Evolutionary conservation across 345 rosid genomes (phyloP), one percentile per base, ranked within the genome.

Genomic region (Eutrema yunnanense): DNA sequence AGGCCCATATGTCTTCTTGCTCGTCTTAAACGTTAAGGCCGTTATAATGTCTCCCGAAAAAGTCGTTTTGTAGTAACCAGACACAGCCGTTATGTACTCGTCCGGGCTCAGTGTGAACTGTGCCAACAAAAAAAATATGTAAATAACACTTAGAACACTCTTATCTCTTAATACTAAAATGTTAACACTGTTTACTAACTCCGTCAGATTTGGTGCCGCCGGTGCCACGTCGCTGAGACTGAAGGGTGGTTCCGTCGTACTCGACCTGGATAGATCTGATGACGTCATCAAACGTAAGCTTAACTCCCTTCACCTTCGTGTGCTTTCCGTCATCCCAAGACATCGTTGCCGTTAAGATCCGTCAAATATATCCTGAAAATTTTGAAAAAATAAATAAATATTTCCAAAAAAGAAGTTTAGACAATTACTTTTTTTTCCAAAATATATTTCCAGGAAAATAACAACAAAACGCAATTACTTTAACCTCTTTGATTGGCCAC

Each of bases 281-380:
- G 53, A 40, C 78, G 22, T 65, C 72, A 48, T 57, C 78, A 36
- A 32, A 57, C 16, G 72, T 73, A 0, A 73, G 50, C 52, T 47
- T 22, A 16, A 65, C 60, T 8, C 11, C 37, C 46, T 65, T 65
- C 52, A 73, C 78, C 60, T 73, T 73, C 16, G 60, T 0, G 72
- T 73, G 72, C 34, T 58, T 73, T 65, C 78, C 78, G 60, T 73
- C 78, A 19, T 73, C 78, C 78, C 78, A 73, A 65, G 72, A 73
- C 78, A 65, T 73, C 4, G 27, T 63, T 0, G 33, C 38, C 34
- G 63, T 71, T 27, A 14, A 13, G 14, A 13, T 69, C 30, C 4
- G 29, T 47, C 7, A 5, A 11, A 13, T 36, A 41, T n/a, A 10
- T 53, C 19, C 49, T 32, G 34, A 54, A 55, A 67, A 32, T 19